Percentiles rank a stretch among this genome's conserved stretches.
Conservation (phyloP, 495 filamentous ascomycete genomes). For the Pseudevernia furfuracea region DNA sequence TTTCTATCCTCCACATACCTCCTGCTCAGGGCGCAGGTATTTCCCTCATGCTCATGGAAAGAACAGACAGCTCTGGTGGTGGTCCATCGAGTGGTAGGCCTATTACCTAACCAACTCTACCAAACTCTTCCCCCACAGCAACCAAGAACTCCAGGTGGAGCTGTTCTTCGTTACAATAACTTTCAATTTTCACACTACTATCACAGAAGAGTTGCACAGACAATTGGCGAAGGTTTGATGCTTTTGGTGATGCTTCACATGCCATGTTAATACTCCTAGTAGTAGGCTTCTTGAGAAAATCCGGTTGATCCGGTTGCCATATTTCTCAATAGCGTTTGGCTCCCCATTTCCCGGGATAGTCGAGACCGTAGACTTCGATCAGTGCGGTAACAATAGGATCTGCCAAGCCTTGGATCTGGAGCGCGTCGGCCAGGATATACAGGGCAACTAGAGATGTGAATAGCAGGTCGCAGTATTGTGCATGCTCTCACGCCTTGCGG, state of each 20-base stretch:
- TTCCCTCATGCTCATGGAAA: not conserved
- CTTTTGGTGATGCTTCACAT: not conserved
- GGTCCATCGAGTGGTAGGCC: not conserved
- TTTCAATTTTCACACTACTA: too few relatives aligned
- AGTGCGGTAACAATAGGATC: not conserved
- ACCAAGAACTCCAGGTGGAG: too few relatives aligned
- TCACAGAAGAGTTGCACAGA: not conserved
- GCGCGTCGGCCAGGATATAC: constrained; percentile 5
- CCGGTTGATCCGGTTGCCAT: too few relatives aligned
- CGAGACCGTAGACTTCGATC: not conserved
- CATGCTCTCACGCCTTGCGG: not conserved
- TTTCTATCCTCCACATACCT: not conserved
- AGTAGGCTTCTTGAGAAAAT: too few relatives aligned
- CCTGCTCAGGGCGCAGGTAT: not conserved
- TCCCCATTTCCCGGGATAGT: too few relatives aligned
- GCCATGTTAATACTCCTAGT: not conserved
- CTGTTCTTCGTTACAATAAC: too few relatives aligned
- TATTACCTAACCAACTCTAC: too few relatives aligned
- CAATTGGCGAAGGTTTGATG: not conserved
- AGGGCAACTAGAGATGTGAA: not conserved
- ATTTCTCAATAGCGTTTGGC: too few relatives aligned
- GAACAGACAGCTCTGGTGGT: not conserved
- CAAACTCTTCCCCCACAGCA: too few relatives aligned
- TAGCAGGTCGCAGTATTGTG: constrained; percentile 4
- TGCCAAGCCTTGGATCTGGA: not conserved